phyloP scores from a whole-genome alignment of 768 basidiomycete species.

The Dentipellis sp. region DNA sequence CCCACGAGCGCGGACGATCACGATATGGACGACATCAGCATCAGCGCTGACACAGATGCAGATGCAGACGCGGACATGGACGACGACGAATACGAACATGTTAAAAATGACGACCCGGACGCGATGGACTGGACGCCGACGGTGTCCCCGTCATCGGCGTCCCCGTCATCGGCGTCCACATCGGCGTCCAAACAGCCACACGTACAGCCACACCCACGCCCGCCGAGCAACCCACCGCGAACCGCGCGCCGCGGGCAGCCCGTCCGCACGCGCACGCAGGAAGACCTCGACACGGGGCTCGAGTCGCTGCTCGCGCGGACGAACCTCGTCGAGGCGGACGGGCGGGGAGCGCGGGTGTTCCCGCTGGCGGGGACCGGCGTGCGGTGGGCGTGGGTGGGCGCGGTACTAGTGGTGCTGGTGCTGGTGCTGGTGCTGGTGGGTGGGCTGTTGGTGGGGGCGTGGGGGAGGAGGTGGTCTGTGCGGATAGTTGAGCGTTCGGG shows the following conservation, averaged over 20 bases:
- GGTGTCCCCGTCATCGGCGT: slow-evolving; percentile 16
- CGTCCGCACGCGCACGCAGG: neutral
- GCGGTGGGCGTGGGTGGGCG: slow-evolving; percentile 8
- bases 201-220: neutral
- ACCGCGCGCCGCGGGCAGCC: no score
- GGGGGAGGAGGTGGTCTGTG: neutral
- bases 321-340: slow-evolving; percentile 4
- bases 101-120: slow-evolving; percentile 29
- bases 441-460: neutral
- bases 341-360: neutral
- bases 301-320: slow-evolving; percentile 11
- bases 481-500: neutral
- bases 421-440: slow-evolving; percentile 1
- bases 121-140: slow-evolving; percentile 70
- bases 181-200: neutral
- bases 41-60: slow-evolving; percentile 21
- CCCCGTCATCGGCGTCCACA: no score
- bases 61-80: slow-evolving; percentile 15
- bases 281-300: slow-evolving; percentile 8
- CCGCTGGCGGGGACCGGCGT: neutral
- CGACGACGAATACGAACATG: no score
- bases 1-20: neutral
- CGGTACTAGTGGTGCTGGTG: slow-evolving; percentile 2
- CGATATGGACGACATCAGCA: slow-evolving; percentile 7
- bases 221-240: no score